Conservation (phyloP, 192 early-diverging fungal genomes). For the Gryganskiella cystojenkinii region DNA sequence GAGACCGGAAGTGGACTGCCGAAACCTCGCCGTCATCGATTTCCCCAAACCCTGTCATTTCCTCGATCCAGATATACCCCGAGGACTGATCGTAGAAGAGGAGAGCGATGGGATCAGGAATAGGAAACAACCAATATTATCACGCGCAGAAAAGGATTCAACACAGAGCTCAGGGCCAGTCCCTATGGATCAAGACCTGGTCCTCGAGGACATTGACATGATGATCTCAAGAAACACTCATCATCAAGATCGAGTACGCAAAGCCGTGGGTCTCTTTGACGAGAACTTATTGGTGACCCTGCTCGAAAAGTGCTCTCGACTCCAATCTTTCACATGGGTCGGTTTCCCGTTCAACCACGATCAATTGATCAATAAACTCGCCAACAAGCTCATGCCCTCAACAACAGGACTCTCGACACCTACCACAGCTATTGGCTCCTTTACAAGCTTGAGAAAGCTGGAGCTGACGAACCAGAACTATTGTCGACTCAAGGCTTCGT, state of each 20-base stretch:
- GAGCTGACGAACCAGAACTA: slow-evolving; percentile 25
- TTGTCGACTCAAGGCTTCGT: slow-evolving; percentile 13
- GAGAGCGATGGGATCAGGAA: not conserved
- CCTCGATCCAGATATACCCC: slow-evolving; percentile 12
- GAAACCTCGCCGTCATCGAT: slow-evolving; percentile 9
- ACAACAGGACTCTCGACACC: not conserved
- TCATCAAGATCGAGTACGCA: slow-evolving; percentile 6
- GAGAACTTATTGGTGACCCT: slow-evolving; percentile 9
- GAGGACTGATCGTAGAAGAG: not conserved
- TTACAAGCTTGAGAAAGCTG: slow-evolving; percentile 13
- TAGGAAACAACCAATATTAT: not conserved
- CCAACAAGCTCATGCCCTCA: slow-evolving; percentile 1
- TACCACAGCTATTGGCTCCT: not conserved
- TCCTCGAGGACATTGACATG: not conserved
- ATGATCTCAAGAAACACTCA: not conserved
- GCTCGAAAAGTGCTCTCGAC: slow-evolving; percentile 19
- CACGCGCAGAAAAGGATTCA: not conserved
- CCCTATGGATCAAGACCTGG: not conserved
- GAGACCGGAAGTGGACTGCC: not conserved
- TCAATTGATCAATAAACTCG: slow-evolving; percentile 18
- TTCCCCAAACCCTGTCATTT: slow-evolving; percentile 16
- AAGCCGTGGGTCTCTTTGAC: slow-evolving; percentile 13
- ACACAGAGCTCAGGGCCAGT: not conserved
- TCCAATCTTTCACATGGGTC: slow-evolving; percentile 10
- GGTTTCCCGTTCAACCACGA: slow-evolving; percentile 39